Evolutionary conservation across 2,329 filamentous ascomycete genomes (phyloP).

Genomic region (Talaromyces funiculosus): DNA sequence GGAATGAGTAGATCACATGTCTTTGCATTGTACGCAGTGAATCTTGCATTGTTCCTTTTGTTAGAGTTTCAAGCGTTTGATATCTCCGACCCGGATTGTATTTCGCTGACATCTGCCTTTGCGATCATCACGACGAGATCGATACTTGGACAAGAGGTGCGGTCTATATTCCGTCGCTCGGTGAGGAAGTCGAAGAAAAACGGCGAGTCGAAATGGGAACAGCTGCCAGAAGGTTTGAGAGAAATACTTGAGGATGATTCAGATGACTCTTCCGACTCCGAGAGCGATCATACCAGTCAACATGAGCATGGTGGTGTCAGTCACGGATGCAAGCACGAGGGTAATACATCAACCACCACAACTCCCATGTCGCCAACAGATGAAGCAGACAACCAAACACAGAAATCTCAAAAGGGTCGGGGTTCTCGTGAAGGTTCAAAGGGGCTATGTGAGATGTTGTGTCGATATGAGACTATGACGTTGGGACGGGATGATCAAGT

Average conservation of each 20-base stretch:
- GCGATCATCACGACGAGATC: conserved; percentile 31
- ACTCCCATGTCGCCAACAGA: conserved; percentile 5
- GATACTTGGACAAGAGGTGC: conserved; percentile 28
- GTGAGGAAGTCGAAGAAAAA: conserved; percentile 16
- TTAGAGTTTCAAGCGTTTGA: conserved; percentile 23
- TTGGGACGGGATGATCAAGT: conserved; percentile 28
- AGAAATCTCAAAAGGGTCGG: background rate
- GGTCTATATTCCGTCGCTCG: conserved; percentile 32
- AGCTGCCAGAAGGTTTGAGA: conserved; percentile 23
- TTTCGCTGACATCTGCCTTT: conserved; percentile 30
- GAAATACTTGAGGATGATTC: conserved; percentile 28
- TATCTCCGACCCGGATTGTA: conserved; percentile 30
- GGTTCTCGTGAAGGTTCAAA: conserved; percentile 9
- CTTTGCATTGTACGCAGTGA: conserved; percentile 36
- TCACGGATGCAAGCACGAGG: conserved; percentile 15
- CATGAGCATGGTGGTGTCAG: background rate
- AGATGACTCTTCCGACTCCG: background rate
- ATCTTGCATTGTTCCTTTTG: conserved; percentile 33
- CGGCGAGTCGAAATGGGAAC: conserved; percentile 4
- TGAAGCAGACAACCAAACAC: background rate
- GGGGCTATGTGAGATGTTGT: conserved; percentile 33
- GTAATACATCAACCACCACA: background rate
- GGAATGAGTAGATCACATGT: conserved; percentile 32
- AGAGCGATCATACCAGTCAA: background rate
- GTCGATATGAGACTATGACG: conserved; percentile 35